Base-by-base conservation (phyloP, 768 basidiomycete species). In the Russula earlei region DNA sequence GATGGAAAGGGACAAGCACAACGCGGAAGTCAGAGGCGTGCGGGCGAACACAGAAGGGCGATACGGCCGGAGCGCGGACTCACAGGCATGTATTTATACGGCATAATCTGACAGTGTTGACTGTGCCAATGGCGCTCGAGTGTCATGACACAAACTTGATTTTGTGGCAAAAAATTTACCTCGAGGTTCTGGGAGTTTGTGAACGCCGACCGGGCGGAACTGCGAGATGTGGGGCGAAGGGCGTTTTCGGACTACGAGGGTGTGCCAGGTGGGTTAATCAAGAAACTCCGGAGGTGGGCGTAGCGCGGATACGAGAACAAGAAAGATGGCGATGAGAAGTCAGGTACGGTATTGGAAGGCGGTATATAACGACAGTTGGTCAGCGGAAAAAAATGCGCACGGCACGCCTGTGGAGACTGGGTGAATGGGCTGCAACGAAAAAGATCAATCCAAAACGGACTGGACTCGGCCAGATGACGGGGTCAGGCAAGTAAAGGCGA, bases 81-180 rank as follows among this genome's bases (percentile, higher is more conserved):
- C 43, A 62, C 55, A n/a, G 53, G 48, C 4, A 54, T 60, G 55
- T 60, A 62, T 60, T 60, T 62, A 62, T 62, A 62, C 22, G 59
- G 51, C 54, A 56, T 56, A 25, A 29, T 9, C 9, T 58, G 43
- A 27, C 53, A 52, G 44, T 55, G 59, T 47, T 54, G 46, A 38
- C 46, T 47, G 22, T 53, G 47, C 27, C 49, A 43, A 19, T 51
- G 54, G 41, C 53, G 58, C 40, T 62, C 61, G 37, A 62, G 49
- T 43, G 61, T 49, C 59, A 62, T 62, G 58, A 45, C 58, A 51
- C 56, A 50, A 49, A 49, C n/a, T 52, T 31, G 38, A n/a, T 37
- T 40, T 49, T 27, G 25, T 24, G 42, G 40, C 40, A 43, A 48
- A 37, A 46, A 42, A 40, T 27, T 31, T 44, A n/a, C 19, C 50